These are phyloP conservation scores for Aspergillus vadensis DNA, from an alignment of 2,329 filamentous ascomycete species.

Conservation along the genomic window DNA sequence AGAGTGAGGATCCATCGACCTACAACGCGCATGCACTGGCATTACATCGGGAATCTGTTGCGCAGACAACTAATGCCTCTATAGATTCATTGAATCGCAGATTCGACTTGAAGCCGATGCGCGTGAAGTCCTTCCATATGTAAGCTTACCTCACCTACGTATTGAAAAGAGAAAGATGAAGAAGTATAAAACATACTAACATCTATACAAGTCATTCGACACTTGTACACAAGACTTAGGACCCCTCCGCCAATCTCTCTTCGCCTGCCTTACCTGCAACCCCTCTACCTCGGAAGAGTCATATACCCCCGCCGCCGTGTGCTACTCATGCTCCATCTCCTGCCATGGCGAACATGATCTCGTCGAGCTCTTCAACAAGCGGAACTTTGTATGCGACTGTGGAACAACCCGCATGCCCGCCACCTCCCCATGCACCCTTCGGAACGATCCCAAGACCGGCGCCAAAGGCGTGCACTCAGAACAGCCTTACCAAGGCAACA, in stretches of 20 bases:
- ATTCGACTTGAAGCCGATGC: conserved; percentile 92
- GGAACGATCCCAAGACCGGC: conserved; percentile 71
- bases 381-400: conserved; percentile 95
- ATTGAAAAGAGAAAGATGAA: not conserved
- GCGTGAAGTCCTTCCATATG: conserved; percentile 90
- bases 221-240: conserved; percentile 90
- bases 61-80: not conserved
- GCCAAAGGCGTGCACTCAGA: conserved; percentile 80
- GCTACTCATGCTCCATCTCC: conserved; percentile 94
- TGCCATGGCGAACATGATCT: conserved; percentile 95
- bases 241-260: conserved; percentile 81
- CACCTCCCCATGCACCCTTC: conserved; percentile 73
- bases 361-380: conserved; percentile 93
- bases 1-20: conserved; percentile 53
- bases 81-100: conserved; percentile 83
- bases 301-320: conserved; percentile 78
- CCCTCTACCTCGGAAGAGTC: conserved; percentile 66
- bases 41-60: not conserved
- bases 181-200: conserved; percentile 17
- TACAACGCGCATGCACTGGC: not conserved
- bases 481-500: conserved; percentile 68
- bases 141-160: conserved; percentile 46
- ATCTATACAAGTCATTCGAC: conserved; percentile 74
- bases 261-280: conserved; percentile 92
- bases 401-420: conserved; percentile 78